Evolutionary conservation across 768 basidiomycete genomes (phyloP), one percentile per base, ranked within the genome.

Genomic region (Trametes cingulata): DNA sequence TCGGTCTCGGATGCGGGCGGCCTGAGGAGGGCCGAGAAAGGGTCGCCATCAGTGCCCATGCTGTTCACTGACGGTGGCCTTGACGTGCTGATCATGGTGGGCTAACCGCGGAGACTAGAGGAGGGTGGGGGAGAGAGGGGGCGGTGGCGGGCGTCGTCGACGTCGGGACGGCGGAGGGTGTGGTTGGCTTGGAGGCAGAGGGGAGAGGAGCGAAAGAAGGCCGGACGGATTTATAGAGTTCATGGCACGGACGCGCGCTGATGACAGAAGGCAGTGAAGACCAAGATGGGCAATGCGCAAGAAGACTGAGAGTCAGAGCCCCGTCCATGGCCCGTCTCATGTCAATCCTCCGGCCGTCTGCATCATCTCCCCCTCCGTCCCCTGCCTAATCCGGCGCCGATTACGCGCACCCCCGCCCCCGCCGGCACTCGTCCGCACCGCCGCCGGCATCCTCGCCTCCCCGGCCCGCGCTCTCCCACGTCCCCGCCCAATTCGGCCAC

Each of bases 61-160:
- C 84, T 85, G 74, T 87, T 87, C 53, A 90, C 70, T 45, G 88
- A 90, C 55, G 90, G 82, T 33, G 89, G 86, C 53, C 87, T 84
- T 74, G 83, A 68, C 42, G 73, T 76, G 73, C 75, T 64, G 56
- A 74, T 73, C 74, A 72, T 78, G 73, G 65, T 73, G 74, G 69
- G 66, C 71, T 58, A 58, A 56, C 69, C 56, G 57, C 19, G 56
- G 37, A 45, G 62, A 54, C 52, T 61, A 53, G 64, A 47, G 50
- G 58, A 59, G 54, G 50, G 57, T 20, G 58, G 62, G 62, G 47
- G 65, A 61, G 41, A 45, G 39, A 52, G 17, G 56, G 53, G n/a
- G 27, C 20, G n/a, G n/a, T n/a, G n/a, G n/a, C n/a, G n/a, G n/a
- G n/a, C 51, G 56, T 29, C 20, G 46, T 42, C 25, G 61, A 46